phyloP scores from a whole-genome alignment of 2,329 filamentous ascomycete species.

The Waltergamsia citrina region DNA sequence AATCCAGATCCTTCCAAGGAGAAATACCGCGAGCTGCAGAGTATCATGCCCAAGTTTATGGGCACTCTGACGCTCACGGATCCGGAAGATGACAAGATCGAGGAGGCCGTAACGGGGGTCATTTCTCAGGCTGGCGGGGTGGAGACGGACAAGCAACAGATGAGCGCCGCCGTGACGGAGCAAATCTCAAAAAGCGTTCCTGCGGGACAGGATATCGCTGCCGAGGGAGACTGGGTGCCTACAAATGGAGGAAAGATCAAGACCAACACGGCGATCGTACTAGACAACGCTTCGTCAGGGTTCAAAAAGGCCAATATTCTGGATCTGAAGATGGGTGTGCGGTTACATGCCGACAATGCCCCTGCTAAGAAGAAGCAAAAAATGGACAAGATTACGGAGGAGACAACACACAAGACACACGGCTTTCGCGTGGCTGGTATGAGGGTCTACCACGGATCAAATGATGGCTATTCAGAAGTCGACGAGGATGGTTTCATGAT shows the following conservation, averaged over 20 bases:
- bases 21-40: conserved; percentile 64
- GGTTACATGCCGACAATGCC: conserved; percentile 75
- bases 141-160: conserved; percentile 20
- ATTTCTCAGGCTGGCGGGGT: conserved; percentile 26
- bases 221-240: conserved; percentile 30
- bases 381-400: conserved; percentile 48
- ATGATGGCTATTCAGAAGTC: conserved; percentile 37
- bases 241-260: conserved; percentile 52
- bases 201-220: too few species aligned
- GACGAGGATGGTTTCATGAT: conserved; percentile 46
- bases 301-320: conserved; percentile 83
- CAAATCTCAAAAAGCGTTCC: conserved; percentile 3
- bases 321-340: conserved; percentile 82
- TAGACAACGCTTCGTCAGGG: conserved; percentile 75
- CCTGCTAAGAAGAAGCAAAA: conserved; percentile 47
- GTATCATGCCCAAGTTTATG: conserved; percentile 77
- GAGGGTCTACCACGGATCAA: conserved; percentile 50
- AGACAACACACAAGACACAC: conserved; percentile 50
- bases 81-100: conserved; percentile 34
- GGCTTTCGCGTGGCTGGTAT: conserved; percentile 59
- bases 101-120: conserved; percentile 34
- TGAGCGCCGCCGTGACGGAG: conserved; percentile 10
- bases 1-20: background rate
- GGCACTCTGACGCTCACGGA: conserved; percentile 67
- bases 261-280: conserved; percentile 71